Percentiles rank a stretch among this genome's conserved stretches.
Evolutionary conservation across 1,284 basidiomycete genomes (phyloP).

Genomic region (Papiliotrema nemorosa): DNA sequence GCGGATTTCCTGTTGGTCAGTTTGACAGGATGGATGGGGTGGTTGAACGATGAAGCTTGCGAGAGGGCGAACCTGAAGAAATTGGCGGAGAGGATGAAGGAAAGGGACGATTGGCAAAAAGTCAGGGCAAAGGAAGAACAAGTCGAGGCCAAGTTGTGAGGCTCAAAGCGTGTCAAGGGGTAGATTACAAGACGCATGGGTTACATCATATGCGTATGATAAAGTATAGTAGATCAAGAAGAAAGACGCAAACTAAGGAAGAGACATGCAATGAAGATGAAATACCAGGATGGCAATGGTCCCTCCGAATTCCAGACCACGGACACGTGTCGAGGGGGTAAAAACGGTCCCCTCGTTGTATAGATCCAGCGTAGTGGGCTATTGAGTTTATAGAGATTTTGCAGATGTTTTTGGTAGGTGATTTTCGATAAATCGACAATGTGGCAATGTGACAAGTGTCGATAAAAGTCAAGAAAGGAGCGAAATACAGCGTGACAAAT

Average conservation of each 20-base stretch:
- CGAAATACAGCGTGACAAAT: too few relatives aligned
- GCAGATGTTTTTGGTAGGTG: too few relatives aligned
- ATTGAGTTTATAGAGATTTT: too few relatives aligned
- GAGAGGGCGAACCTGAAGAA: neutral
- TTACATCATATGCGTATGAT: neutral
- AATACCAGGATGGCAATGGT: neutral
- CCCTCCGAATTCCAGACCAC: too few relatives aligned
- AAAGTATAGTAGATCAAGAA: neutral
- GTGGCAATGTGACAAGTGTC: too few relatives aligned
- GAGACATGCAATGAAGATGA: neutral
- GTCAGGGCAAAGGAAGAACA: neutral
- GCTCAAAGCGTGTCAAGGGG: neutral
- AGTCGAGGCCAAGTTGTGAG: neutral
- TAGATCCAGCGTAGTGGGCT: too few relatives aligned
- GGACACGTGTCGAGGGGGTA: too few relatives aligned
- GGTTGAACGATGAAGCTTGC: neutral
- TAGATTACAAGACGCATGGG: neutral
- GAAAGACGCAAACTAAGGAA: neutral
- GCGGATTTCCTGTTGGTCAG: slow-evolving; percentile 9
- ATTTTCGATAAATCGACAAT: too few relatives aligned
- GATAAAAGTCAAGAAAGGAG: too few relatives aligned
- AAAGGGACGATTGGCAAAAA: slow-evolving; percentile 5
- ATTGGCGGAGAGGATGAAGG: slow-evolving; percentile 5
- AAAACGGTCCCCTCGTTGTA: too few relatives aligned
- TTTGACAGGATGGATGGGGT: slow-evolving; percentile 1